phyloP scores from a whole-genome alignment of 2,329 filamentous ascomycete species.

The Fusarium albosuccineum region DNA sequence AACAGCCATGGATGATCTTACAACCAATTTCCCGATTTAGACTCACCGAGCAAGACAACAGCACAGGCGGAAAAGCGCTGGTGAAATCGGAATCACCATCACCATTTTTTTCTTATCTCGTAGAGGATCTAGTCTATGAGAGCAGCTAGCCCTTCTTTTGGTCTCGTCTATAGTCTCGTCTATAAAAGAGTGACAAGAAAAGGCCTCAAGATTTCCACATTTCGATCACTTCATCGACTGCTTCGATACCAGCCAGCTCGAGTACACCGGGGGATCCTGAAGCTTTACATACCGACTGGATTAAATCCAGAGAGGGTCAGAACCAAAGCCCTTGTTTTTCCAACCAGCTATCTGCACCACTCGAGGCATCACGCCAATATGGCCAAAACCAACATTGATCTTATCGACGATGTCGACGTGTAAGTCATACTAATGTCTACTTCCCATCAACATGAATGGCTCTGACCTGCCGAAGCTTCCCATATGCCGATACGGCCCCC shows the following conservation, averaged over 20 bases:
- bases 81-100: background rate
- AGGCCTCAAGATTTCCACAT: constrained; percentile 13
- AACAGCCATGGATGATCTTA: no score
- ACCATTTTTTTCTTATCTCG: background rate
- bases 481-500: constrained; percentile 75
- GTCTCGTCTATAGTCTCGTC: background rate
- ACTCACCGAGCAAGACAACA: constrained; percentile 20
- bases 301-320: background rate
- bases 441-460: background rate
- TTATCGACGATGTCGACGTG: constrained; percentile 45
- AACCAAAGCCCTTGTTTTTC: background rate
- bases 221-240: background rate
- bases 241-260: background rate
- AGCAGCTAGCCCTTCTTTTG: background rate
- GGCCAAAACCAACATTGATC: constrained; percentile 44
- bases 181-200: constrained; percentile 15
- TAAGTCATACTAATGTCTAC: constrained; percentile 14
- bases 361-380: constrained; percentile 20
- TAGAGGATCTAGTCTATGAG: background rate
- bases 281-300: background rate
- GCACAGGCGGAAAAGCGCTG: background rate
- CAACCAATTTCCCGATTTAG: background rate
- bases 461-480: constrained; percentile 70
- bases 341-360: no score
- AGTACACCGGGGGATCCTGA: background rate